Base-by-base conservation (phyloP, 1,284 basidiomycete genomes). In the Ceratobasidium sp. region DNA sequence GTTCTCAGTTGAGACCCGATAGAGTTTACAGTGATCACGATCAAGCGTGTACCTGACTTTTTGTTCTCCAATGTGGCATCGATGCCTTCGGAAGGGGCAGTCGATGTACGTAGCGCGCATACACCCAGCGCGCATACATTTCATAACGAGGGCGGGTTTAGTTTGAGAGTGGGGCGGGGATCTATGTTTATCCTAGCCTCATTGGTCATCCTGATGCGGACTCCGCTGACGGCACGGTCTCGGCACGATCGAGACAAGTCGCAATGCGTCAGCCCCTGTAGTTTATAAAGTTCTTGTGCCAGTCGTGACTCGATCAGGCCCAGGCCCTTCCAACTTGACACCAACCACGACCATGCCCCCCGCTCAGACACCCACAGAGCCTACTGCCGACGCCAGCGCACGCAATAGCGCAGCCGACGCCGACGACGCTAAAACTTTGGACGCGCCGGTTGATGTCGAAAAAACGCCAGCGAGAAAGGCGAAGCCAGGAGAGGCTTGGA, bases 401-500 rank as follows among this genome's bases (percentile, higher is more conserved):
- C 61, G 51, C 13, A 67, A 76, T 39, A 67, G 49, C 51, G 73
- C 33, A 42, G 63, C 53, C 49, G 73, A 76, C 18, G 63, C 39
- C 26, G 71, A 64, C 3, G 73, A 76, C 26, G 63, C 61, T 20
- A 76, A 56, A 39, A 76, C 73, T 13, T 42, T 76, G 33, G 18
- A 70, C 20, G 63, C 63, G 33, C 67, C 63, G 12, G 39, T 6
- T 56, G 73, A 67, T 58, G 73, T 33, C 10, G 73, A 76, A 44
- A 76, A 67, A 40, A 13, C 72, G 5, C 61, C 61, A n/a, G 23
- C 40, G 55, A 67, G 28, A 58, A 76, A 76, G 53, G 39, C 49
- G 1, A 75, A 75, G 67, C 67, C 70, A 15, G 64, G 71, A 49
- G 72, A 76, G 70, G 28, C 78, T n/a, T 81, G 80, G 78, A 80